phyloP scores from a whole-genome alignment of 2,329 filamentous ascomycete species.

The Penicillium hordei region DNA sequence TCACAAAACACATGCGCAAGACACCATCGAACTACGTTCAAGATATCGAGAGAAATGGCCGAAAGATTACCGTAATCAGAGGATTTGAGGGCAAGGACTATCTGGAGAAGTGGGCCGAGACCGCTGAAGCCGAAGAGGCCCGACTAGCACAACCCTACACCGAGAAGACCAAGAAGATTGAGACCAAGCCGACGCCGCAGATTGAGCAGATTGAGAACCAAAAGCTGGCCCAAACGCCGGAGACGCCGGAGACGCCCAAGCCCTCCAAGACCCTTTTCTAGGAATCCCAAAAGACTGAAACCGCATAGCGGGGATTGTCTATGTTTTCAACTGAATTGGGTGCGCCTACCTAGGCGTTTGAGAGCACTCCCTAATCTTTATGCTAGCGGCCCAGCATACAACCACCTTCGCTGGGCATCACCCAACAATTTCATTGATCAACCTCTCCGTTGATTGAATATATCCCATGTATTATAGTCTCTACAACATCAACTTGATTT shows the following conservation, averaged over 20 bases:
- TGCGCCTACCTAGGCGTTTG: background rate
- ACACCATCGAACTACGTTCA: slow-evolving; percentile 27
- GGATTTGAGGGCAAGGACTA: slow-evolving; percentile 39
- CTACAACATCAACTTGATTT: slow-evolving; percentile 22
- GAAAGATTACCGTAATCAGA: slow-evolving; percentile 27
- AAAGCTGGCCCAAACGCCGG: background rate
- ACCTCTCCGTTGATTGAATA: slow-evolving; percentile 20
- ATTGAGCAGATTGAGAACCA: background rate
- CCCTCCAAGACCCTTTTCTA: background rate
- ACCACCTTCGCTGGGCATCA: background rate
- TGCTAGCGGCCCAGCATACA: background rate
- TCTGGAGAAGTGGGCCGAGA: slow-evolving; percentile 41
- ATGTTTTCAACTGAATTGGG: background rate
- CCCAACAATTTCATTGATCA: background rate
- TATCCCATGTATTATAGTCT: slow-evolving; percentile 29
- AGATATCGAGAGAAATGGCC: slow-evolving; percentile 31
- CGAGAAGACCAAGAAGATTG: background rate
- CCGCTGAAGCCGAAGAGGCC: slow-evolving; percentile 36
- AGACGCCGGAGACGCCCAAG: background rate
- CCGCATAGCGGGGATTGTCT: background rate
- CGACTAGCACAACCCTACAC: background rate
- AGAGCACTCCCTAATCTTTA: background rate
- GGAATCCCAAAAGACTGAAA: background rate
- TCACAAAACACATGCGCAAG: slow-evolving; percentile 42
- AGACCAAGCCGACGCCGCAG: background rate